Evolutionary conservation across 2,329 filamentous ascomycete genomes (phyloP), one percentile per base, ranked within the genome.

Genomic region (Fusarium nematophilum): DNA sequence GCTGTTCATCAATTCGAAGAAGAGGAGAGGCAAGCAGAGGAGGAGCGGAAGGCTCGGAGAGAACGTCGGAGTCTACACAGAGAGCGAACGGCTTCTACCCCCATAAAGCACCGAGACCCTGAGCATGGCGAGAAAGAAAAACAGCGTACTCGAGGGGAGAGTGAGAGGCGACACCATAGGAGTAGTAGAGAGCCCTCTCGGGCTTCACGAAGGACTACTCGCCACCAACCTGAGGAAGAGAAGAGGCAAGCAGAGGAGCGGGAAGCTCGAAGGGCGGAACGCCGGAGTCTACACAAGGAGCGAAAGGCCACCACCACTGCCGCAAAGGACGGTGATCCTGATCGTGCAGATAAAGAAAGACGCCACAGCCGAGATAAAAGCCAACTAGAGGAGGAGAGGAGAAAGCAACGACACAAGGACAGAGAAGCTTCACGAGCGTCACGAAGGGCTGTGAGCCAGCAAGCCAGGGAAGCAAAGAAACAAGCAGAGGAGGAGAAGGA

Each of bases 1-100:
- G 31, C 42, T 46, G 38, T 23, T 7, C 49, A 39, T 13, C 49
- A 15, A 30, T 44, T 31, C 9, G 49, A 49, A 15, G 36, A 46
- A 33, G 49, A 46, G n/a, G 25, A 31, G 9, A 23, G 33, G 17
- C 25, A 46, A 46, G 31, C 49, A 39, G 49, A 52, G 5, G 48
- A 52, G 25, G 49, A 37, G 6, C 40, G 49, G 17, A 46, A 23
- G n/a, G 21, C 40, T 31, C 26, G 39, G 5, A 52, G 49, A 31
- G 39, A 52, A 46, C 49, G 40, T 8, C 40, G 33, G 9, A 44
- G n/a, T 30, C 17, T 51, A 11, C 49, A 45, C 33, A 45, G 38
- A 11, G 37, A 52, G 17, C 17, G 33, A 27, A 29, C 6, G 15
- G 30, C 15, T 11, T 30, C 44, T 23, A 17, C 25, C 15, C 13